Evolutionary conservation across 2,329 filamentous ascomycete genomes (phyloP), one percentile per base, ranked within the genome.

Genomic region (Fusarium falciforme): DNA sequence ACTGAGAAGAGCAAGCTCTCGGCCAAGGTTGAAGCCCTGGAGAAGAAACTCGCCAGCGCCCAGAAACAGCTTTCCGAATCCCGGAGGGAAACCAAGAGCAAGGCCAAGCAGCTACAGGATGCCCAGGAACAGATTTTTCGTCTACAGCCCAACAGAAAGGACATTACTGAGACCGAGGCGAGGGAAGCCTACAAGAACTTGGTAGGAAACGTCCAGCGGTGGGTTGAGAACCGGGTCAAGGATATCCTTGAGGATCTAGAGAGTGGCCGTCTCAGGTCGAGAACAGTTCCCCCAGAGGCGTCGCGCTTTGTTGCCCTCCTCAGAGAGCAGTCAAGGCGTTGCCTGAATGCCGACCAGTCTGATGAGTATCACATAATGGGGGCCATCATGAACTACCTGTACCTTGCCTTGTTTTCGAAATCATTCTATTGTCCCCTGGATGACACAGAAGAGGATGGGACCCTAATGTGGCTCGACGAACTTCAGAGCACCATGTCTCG

Each of bases 341-440:
- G 79, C 58, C 63, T 83, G 29, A 76, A 64, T 27, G 68, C 79
- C 25, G 76, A 78, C 20, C 74, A 80, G 60, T 77, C 81, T 22
- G 82, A 83, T 40, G 81, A 82, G 65, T 81, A 82, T 61, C 82
- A 83, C 55, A 77, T 83, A 55, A 79, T 80, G 38, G 80, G 78
- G 11, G 73, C 78, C 40, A 82, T 83, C 61, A 82, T 83, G 82
- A 81, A 83, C 69, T 83, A 82, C 66, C 74, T 83, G 11, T 81
- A 81, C 75, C 68, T 82, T 31, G 80, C 76, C 2, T 67, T 83
- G 31, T 83, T 83, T 61, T 74, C 80, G 25, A 82, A 80, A 62
- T 79, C 81, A 0, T 83, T 83, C 64, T 83, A 83, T 72, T 80
- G 80, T 60, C 82, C 82, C 10, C 68, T 83, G 44, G 81, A 82